phyloP scores from a whole-genome alignment of 2,329 filamentous ascomycete species.

The Ophiostoma sp. region DNA sequence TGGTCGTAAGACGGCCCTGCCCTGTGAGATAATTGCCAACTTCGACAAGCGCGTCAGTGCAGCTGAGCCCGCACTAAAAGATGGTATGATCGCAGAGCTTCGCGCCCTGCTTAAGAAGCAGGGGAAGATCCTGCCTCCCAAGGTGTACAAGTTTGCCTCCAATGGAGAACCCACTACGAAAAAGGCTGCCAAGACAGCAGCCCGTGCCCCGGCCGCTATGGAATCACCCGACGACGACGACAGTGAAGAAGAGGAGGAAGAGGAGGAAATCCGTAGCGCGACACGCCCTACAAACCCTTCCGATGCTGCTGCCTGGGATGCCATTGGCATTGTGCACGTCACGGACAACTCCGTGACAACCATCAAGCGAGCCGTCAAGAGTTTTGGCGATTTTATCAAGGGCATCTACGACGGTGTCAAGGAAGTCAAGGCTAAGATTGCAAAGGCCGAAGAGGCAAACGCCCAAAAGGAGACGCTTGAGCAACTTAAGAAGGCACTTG shows the following conservation, averaged over 20 bases:
- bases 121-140: constrained; percentile 26
- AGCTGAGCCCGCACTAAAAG: constrained; percentile 23
- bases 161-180: constrained; percentile 18
- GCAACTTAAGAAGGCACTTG: constrained; percentile 39
- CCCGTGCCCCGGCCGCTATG: constrained; percentile 16
- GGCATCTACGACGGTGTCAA: constrained; percentile 45
- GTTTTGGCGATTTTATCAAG: constrained; percentile 47
- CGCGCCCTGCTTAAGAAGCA: constrained; percentile 25
- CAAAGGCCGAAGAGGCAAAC: constrained; percentile 37
- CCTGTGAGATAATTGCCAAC: constrained; percentile 26
- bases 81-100: constrained; percentile 24
- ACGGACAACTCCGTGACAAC: constrained; percentile 35
- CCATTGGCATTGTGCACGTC: constrained; percentile 46
- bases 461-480: constrained; percentile 35
- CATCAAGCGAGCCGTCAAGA: constrained; percentile 46
- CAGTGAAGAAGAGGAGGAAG: constrained; percentile 23
- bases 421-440: constrained; percentile 42
- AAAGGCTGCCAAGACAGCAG: constrained; percentile 10
- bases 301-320: constrained; percentile 50
- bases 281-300: constrained; percentile 42
- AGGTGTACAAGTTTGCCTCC: constrained; percentile 27
- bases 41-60: constrained; percentile 24
- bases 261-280: constrained; percentile 36
- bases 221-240: constrained; percentile 24
- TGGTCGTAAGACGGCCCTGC: constrained; percentile 23